Percentiles rank a stretch among this genome's conserved stretches.
These are phyloP conservation scores for Senna tora DNA, from an alignment of 306 rosid genomes.

Conservation along the genomic window DNA sequence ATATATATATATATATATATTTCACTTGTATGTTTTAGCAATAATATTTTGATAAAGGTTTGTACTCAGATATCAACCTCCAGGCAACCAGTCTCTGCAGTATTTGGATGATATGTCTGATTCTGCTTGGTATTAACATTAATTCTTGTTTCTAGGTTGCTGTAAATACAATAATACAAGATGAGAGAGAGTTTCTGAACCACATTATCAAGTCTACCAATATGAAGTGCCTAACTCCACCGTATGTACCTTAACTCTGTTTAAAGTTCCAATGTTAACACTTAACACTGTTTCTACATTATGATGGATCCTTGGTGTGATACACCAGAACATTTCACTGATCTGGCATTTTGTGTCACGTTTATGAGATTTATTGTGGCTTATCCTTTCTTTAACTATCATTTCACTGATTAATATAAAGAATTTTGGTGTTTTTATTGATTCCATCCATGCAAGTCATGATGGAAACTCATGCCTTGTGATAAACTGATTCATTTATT, in stretches of 20 bases:
- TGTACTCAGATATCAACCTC: background rate
- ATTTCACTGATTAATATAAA: background rate
- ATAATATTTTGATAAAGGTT: too few relatives aligned
- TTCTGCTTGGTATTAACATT: constrained; percentile 19
- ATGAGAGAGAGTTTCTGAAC: constrained; percentile 74
- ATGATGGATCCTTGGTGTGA: too few relatives aligned
- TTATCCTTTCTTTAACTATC: background rate
- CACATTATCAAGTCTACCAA: constrained; percentile 84
- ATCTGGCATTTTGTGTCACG: background rate
- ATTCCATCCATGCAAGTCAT: constrained; percentile 9
- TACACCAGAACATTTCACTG: too few relatives aligned
- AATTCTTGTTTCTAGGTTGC: constrained; percentile 64
- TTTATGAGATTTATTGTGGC: constrained; percentile 19
- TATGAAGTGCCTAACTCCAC: constrained; percentile 91
- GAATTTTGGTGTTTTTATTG: background rate
- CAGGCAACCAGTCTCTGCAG: constrained; percentile 21
- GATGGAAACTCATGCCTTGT: constrained; percentile 9
- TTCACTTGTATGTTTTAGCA: too few relatives aligned
- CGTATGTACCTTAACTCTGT: constrained; percentile 61
- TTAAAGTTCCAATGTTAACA: too few relatives aligned
- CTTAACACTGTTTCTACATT: too few relatives aligned
- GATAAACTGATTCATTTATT: constrained; percentile 24
- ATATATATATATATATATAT: too few relatives aligned
- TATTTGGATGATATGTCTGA: constrained; percentile 24
- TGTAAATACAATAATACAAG: constrained; percentile 73